Evolutionary conservation across 495 filamentous ascomycete species (phyloP).

Genomic region (Stereocaulon alpinum): DNA sequence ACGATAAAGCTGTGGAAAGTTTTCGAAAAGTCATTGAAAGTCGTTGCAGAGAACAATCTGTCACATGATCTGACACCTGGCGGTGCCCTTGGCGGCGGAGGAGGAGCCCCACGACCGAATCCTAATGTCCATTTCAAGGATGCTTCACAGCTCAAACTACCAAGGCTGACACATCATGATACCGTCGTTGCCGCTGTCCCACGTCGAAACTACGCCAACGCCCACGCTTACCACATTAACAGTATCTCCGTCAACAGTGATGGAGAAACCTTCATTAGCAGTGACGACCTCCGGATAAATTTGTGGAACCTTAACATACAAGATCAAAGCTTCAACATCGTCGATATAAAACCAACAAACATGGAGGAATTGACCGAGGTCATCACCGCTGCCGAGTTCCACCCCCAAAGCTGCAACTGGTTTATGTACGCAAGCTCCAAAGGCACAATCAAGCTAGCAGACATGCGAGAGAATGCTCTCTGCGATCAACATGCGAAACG

Average conservation of each 20-base stretch:
- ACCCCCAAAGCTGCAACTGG: conserved; percentile 96
- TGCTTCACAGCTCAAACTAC: conserved; percentile 77
- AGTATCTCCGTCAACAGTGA: conserved; percentile 99
- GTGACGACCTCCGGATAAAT: conserved; percentile 95
- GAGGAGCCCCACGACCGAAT: conserved; percentile 55
- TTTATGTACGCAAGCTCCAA: conserved; percentile 99
- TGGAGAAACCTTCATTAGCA: conserved; percentile 98
- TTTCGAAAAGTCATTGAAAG: conserved; percentile 97
- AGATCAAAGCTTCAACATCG: conserved; percentile 99
- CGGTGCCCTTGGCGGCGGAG: conserved; percentile 60
- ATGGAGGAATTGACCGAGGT: conserved; percentile 99
- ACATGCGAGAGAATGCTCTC: conserved; percentile 92
- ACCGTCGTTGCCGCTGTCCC: conserved; percentile 96
- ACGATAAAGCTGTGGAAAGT: conserved; percentile 99
- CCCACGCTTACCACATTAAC: conserved; percentile 99
- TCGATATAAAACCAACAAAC: conserved; percentile 98
- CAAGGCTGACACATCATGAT: conserved; percentile 93
- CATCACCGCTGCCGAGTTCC: conserved; percentile 96
- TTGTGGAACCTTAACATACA: conserved; percentile 99
- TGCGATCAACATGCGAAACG: conserved; percentile 93
- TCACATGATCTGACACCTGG: conserved; percentile 86
- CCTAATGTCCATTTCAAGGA: conserved; percentile 67
- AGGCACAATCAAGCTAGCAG: conserved; percentile 95
- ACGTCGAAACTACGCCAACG: conserved; percentile 91
- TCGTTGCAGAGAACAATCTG: conserved; percentile 97